Percentiles rank a stretch among this genome's conserved stretches.
These are phyloP conservation scores for Myochromella boudieri DNA, from an alignment of 768 basidiomycete genomes.

Conservation along the genomic window DNA sequence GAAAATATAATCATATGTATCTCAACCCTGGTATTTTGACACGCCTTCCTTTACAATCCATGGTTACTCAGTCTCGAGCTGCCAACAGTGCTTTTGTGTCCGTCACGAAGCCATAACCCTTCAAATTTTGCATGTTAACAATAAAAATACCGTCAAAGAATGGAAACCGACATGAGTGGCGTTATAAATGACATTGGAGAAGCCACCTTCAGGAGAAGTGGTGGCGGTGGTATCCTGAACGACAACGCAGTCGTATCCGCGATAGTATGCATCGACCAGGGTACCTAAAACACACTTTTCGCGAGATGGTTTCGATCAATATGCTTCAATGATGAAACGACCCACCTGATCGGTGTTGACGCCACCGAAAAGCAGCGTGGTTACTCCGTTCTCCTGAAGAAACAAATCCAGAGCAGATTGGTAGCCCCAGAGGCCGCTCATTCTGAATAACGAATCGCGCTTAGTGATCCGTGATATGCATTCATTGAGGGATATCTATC, in stretches of 20 bases:
- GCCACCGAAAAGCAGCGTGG: conserved; percentile 60
- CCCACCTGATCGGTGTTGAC: conserved; percentile 68
- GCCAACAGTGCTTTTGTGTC: conserved; percentile 30
- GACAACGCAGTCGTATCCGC: conserved; percentile 63
- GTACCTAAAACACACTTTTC: conserved; percentile 64
- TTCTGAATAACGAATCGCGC: conserved; percentile 31
- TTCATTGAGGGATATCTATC: conserved; percentile 1
- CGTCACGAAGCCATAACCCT: conserved; percentile 57
- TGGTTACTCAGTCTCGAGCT: conserved; percentile 9
- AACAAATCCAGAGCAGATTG: conserved; percentile 64
- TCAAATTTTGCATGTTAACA: not conserved
- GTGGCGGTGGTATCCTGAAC: conserved; percentile 63
- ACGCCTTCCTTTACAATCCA: not conserved
- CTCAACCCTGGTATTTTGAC: not conserved
- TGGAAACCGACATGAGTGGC: conserved; percentile 44
- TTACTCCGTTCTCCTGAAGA: conserved; percentile 61
- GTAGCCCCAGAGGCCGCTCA: conserved; percentile 67
- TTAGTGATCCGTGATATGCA: no score
- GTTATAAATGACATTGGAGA: conserved; percentile 61
- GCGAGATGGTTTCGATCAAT: not conserved
- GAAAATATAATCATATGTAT: not conserved
- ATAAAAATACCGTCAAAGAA: not conserved
- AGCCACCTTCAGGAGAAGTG: conserved; percentile 54
- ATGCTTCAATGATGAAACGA: not conserved
- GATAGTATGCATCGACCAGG: conserved; percentile 60